Base-by-base conservation (phyloP, 257 asterid species). In the Nicotiana undulata region DNA sequence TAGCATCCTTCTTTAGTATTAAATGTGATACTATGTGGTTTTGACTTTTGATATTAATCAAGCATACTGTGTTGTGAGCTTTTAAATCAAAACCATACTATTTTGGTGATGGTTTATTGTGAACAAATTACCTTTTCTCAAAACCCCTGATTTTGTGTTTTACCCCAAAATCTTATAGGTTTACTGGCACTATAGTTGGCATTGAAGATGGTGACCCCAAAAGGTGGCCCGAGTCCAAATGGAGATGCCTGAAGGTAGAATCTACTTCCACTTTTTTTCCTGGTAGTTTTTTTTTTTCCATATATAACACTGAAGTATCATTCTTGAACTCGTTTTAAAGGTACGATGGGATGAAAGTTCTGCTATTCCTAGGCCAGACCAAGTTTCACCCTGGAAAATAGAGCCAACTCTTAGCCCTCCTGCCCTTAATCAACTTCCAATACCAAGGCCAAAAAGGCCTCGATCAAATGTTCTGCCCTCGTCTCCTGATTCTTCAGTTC, bases 281-380 rank as follows among this genome's bases (percentile, higher is more conserved):
- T 72, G 20, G 46, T 81, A 17, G 40, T 64, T 26, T 24, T 72
- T 40, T 22, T 3, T 44, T 31, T 46, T 20, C 16, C 76, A 66
- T 26, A 80, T 56, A 32, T 24, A 28, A n/a, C 28, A 32, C 63
- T 49, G 76, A 52, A 51, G 3, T 55, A 55, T 80, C 46, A 49
- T 53, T 49, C 26, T 60, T 34, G 12, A 10, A 37, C 12, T 16
- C 28, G 22, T 79, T 63, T 56, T 79, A 44, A 83, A 95, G 99
- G 99, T 93, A 70, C 91, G 98, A 12, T 95, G 99, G 99, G 99
- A 95, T 85, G 99, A 93, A 87, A 92, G 87, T 40, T 92, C 95
- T 52, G 80, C 95, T 32, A 90, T 92, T 85, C 87, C 94, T 83
- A 92, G 99, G 60, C 99, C 98, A 1, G 99, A 92, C 65, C 91